Conservation (phyloP, 192 early-diverging fungal species). For the Gryganskiella cystojenkinii region DNA sequence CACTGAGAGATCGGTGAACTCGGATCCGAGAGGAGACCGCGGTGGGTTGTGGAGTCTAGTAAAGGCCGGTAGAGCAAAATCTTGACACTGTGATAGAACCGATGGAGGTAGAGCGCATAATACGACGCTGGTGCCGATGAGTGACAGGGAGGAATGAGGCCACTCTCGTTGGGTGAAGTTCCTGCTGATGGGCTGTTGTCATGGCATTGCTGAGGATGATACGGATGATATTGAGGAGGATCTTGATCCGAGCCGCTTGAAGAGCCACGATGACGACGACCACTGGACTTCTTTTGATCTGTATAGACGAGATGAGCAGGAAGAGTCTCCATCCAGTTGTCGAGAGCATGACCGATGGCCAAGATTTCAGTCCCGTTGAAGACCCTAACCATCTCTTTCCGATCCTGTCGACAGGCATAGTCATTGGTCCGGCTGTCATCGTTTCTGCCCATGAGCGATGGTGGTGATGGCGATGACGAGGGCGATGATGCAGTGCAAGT, state of each 20-base stretch:
- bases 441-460: neutral
- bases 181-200: too few relatives aligned
- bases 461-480: neutral
- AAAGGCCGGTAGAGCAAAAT: slow-evolving; percentile 37
- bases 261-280: too few relatives aligned
- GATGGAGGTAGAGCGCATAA: slow-evolving; percentile 43
- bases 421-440: too few relatives aligned
- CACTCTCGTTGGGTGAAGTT: too few relatives aligned
- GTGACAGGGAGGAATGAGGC: too few relatives aligned
- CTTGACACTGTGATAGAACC: slow-evolving; percentile 31
- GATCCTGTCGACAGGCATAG: too few relatives aligned
- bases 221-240: too few relatives aligned
- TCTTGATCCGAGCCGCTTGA: too few relatives aligned
- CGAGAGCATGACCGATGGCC: slow-evolving; percentile 22
- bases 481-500: neutral
- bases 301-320: slow-evolving; percentile 24
- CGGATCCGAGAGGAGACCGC: slow-evolving; percentile 9
- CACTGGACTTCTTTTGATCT: neutral
- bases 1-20: slow-evolving; percentile 22
- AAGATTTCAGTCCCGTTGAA: slow-evolving; percentile 17
- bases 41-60: slow-evolving; percentile 4
- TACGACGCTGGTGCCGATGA: slow-evolving; percentile 12
- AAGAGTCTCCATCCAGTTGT: slow-evolving; percentile 15
- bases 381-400: neutral
- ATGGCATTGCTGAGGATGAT: too few relatives aligned